Evolutionary conservation across 2,329 filamentous ascomycete species (phyloP), one percentile per base, ranked within the genome.

Genomic region (Neonectria coccinea): DNA sequence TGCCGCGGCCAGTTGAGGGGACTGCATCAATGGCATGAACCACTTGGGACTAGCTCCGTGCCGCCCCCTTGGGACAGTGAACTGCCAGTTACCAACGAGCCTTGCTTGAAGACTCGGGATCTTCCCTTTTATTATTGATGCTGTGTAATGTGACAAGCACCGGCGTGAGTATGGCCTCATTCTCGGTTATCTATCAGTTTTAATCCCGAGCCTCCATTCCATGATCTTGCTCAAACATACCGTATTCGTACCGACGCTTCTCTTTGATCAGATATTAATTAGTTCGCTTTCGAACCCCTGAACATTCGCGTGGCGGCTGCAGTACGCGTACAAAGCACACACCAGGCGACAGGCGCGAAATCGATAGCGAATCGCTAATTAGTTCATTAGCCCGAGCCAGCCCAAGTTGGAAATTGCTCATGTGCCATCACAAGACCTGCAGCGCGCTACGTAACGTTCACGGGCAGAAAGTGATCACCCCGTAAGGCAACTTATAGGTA

Each of bases 351-450:
- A n/a, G n/a, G 47, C 47, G 47, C 27, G 27, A 16, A 9, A 9
- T 41, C 16, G 10, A 5, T 33, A 27, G 36, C 33, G 47, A 25
- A 53, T 33, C 25, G 22, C 16, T 29, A 29, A 9, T 10, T 8
- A 29, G 29, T 10, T 8, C 8, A 29, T 29, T 36, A 41, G 16
- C 22, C 31, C 29, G 22, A 20, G 18, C 33, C n/a, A 14, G 41
- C 64, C 41, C 31, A 48, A 53, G 36, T 53, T 62, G 68, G 62
- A 65, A 68, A 69, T 60, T 66, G 57, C 29, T 54, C 66, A 60
- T 62, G 66, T 69, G 70, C 55, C 39, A 18, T 41, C 39, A n/a
- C 39, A 41, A 18, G 39, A 41, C 39, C 39, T 41, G 16, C 39
- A 41, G 39, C 39, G 39, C 16, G 39, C 39, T 41, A n/a, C 14